Evolutionary conservation across 75 land plant genomes (phyloP), one percentile per base, ranked within the genome.

Genomic region (Picea sitchensis): DNA sequence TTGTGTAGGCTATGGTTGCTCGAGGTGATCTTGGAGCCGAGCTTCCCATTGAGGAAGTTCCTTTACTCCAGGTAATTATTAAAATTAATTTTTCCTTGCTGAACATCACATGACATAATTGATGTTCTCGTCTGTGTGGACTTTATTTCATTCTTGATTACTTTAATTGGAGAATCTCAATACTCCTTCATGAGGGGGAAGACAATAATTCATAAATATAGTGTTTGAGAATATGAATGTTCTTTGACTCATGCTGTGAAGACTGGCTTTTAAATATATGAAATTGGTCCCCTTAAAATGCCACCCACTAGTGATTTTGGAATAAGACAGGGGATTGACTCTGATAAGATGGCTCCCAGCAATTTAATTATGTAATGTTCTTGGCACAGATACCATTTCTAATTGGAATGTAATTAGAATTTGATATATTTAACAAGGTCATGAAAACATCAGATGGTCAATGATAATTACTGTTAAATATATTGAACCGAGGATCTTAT

Each of bases 1-100:
- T 69, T 38, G 47, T 69, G 63, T 75, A 94, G 97, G 98, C 98
- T 80, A 94, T 96, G 99, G 98, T 94, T 74, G 99, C 98, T 65
- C 92, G 98, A 77, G 99, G 98, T n/a, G 98, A 96, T 77, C 91
- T 94, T 65, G 99, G 99, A 65, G 98, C 99, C 76, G 99, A 96
- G 77, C 98, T 96, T 78, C 99, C 99, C 54, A 92, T 96, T 75
- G 99, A 96, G 88, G 99, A 96, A 63, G 99, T 96, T 69, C 99
- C 99, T 65, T 77, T 94, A 56, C 87, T 96, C 77, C 98, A 96
- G 94, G 96, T 92, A 81, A 65, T 0, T 15, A 47, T 20, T 18
- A 64, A 63, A 63, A 5, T 4, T 63, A 41, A 36, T 69, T 18
- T 17, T 36, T 12, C 41, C 30, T 7, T 72, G 82, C 36, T 77